Percentiles rank a stretch among this genome's conserved stretches.
Conservation (phyloP, 2,329 filamentous ascomycete species). For the Spiromastix sp. region DNA sequence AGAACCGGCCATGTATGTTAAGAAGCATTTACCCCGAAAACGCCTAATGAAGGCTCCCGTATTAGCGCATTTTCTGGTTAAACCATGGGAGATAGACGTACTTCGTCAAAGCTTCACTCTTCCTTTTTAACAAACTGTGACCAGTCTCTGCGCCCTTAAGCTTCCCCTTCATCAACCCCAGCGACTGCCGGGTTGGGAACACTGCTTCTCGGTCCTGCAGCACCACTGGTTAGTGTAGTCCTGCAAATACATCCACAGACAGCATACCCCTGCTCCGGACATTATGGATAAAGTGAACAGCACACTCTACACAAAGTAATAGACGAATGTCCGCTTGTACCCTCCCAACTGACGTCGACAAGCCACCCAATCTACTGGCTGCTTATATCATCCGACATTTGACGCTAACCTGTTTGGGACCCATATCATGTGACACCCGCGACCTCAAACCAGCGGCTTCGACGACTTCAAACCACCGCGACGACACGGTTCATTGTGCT, state of each 20-base stretch:
- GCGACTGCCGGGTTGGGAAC: constrained; percentile 93
- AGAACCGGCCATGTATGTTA: background rate
- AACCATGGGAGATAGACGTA: constrained; percentile 35
- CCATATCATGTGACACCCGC: too few relatives aligned
- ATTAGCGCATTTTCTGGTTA: constrained; percentile 9
- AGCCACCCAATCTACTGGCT: too few relatives aligned
- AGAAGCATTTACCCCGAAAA: constrained; percentile 60
- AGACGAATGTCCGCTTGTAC: too few relatives aligned
- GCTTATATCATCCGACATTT: too few relatives aligned
- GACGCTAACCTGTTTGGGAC: too few relatives aligned
- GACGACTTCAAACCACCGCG: too few relatives aligned
- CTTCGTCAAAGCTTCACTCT: constrained; percentile 98
- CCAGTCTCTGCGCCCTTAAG: constrained; percentile 87
- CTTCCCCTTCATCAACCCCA: constrained; percentile 96
- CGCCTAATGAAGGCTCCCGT: constrained; percentile 58
- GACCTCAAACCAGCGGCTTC: too few relatives aligned
- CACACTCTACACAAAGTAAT: background rate
- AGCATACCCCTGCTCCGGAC: constrained; percentile 31
- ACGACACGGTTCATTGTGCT: too few relatives aligned
- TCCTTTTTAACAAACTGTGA: constrained; percentile 90
- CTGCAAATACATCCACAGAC: constrained; percentile 2
- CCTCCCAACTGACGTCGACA: too few relatives aligned
- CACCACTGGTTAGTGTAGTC: constrained; percentile 13
- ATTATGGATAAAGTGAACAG: constrained; percentile 17
- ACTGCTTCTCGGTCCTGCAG: constrained; percentile 83